These are phyloP conservation scores for Leishmania gerbilli DNA, from an alignment of 208 protist genomes.

Conservation along the genomic window DNA sequence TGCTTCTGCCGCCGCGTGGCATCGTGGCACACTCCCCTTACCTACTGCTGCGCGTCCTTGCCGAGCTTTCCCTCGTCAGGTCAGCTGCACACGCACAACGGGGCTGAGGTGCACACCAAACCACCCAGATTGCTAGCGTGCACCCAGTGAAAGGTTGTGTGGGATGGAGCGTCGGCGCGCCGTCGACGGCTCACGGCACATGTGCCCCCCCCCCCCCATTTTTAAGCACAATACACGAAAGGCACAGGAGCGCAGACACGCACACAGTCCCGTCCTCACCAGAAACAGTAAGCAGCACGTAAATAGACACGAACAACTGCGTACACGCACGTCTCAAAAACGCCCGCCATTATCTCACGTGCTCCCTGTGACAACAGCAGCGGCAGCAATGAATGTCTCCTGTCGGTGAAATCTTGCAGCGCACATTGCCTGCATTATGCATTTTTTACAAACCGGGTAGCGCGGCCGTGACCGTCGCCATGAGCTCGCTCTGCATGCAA, in stretches of 20 bases:
- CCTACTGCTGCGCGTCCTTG: neutral
- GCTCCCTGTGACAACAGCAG: neutral
- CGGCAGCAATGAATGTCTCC: neutral
- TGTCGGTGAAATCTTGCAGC: neutral
- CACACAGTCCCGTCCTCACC: neutral
- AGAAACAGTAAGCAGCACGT: neutral
- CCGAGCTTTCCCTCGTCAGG: neutral
- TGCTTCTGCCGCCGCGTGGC: neutral
- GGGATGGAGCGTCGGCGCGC: neutral
- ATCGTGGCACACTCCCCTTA: neutral
- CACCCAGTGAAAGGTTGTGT: neutral
- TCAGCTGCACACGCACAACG: neutral
- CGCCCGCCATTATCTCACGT: neutral
- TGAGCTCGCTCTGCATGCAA: constrained; percentile 21
- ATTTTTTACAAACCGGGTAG: neutral
- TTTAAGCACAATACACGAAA: neutral
- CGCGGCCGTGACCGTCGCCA: neutral
- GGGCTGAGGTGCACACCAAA: neutral
- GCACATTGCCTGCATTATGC: neutral
- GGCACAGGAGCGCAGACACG: neutral
- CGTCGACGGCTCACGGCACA: neutral
- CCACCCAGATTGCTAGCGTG: neutral
- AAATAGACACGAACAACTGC: neutral
- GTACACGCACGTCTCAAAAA: neutral
- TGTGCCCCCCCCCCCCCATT: neutral